These are phyloP conservation scores for Dothistroma pini DNA, from an alignment of 2,329 filamentous ascomycete genomes.

Conservation along the genomic window DNA sequence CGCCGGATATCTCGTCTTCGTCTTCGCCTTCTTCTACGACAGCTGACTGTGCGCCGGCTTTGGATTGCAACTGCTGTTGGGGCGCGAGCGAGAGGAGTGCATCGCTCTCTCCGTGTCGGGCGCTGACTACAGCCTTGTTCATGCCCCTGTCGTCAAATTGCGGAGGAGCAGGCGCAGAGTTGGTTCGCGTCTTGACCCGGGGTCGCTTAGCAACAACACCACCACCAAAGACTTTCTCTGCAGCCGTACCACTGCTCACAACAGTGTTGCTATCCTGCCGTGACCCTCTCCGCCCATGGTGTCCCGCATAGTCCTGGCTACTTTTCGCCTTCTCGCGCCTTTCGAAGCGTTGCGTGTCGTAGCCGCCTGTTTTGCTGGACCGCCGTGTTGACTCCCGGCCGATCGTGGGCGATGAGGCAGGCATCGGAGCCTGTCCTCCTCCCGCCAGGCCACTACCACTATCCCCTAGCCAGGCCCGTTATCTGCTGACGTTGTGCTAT, in stretches of 20 bases:
- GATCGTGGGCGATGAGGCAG: neutral
- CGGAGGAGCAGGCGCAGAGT: constrained; percentile 25
- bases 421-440: neutral
- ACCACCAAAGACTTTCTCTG: neutral
- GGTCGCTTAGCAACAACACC: constrained; percentile 19
- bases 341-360: constrained; percentile 15
- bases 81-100: neutral
- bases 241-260: neutral
- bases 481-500: neutral
- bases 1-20: constrained; percentile 33
- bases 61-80: constrained; percentile 9
- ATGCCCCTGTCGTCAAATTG: neutral
- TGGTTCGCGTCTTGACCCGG: constrained; percentile 22
- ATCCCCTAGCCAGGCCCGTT: neutral
- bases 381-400: constrained; percentile 8
- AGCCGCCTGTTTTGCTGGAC: neutral
- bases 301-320: constrained; percentile 20
- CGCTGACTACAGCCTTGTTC: neutral
- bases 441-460: neutral
- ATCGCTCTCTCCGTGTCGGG: neutral
- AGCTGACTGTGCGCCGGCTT: constrained; percentile 6
- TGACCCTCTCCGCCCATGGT: constrained; percentile 11
- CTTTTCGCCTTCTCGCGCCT: constrained; percentile 29
- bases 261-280: constrained; percentile 6
- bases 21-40: constrained; percentile 26